Evolutionary conservation across 345 rosid genomes (phyloP), one percentile per base, ranked within the genome.

Genomic region (Acer negundo): DNA sequence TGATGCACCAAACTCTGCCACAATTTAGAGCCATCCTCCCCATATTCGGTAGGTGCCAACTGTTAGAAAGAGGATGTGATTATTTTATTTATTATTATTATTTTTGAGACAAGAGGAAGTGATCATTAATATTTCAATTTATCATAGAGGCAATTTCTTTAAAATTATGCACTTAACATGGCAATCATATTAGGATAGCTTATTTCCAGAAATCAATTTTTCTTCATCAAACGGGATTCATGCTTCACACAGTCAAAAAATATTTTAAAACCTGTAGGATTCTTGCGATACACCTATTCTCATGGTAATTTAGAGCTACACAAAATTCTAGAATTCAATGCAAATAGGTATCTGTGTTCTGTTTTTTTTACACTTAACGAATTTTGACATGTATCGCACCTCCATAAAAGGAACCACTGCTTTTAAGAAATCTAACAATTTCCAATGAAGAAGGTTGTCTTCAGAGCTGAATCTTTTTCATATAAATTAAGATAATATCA

Each of bases 1-100:
- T 96, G 99, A 38, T 93, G 92, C 69, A 94, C 94, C 90, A 96
- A 86, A 84, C 95, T 92, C 82, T 89, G 97, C 98, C 99, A 96
- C 82, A 84, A 76, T 82, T 90, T 91, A 70, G 70, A 75, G 63
- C 99, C 98, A 89, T 91, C 95, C 70, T 90, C 93, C 61, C 92
- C 90, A 77, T 86, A 82, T 76, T 75, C 85, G 77, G 87, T 86
- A 79, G 89, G 85, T 23, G 88, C 75, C 83, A 90, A 82, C 98
- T 96, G 92, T 46, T 70, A 79, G 67, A 76, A 84, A 53, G 53
- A 71, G 55, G 40, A 79, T 66, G 62, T 67, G 31, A 71, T 81
- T 62, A 75, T 49, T 35, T 35, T 35, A 35, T 35, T 4, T 35
- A 35, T 35, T 35, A 35, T 35, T 35, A 35, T 35, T 35, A 35